Base-by-base conservation (phyloP, 169 alveolate genomes). In the Theileria equi region DNA sequence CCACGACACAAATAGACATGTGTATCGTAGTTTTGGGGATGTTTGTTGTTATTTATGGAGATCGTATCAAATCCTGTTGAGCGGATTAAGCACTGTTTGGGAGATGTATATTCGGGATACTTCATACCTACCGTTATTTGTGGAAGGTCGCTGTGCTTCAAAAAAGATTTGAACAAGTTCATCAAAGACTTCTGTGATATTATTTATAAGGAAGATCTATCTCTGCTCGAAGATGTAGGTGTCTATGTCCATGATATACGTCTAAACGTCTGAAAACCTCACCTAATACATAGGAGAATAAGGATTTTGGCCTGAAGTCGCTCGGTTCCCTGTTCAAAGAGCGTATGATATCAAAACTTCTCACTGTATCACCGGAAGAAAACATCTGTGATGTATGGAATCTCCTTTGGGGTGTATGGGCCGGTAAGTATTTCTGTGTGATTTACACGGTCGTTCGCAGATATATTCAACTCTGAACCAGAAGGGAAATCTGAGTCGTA, bases 321-420 rank as follows among this genome's bases (percentile, higher is more conserved):
- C 1, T 72, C 13, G 83, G 83, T 10, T 16, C 13, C 40, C 16
- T 29, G n/a, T 72, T 61, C 36, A 41, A 38, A 5, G 43, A 29
- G 13, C 45, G 55, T 21, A 34, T 17, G 28, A 62, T 72, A n/a
- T 72, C 83, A 0, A 72, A 72, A 28, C 1, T 72, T 6, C 35
- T 72, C 43, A 43, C 40, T 1, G 66, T 35, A 29, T 62, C 76
- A 36, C 83, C 76, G 10, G 43, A 23, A 19, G 83, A 72, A 35
- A 40, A 47, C 34, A 35, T 52, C 17, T 13, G 41, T 25, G 77
- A 60, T 45, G 83, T 59, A 13, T 72, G 83, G 83, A 41, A 72
- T 47, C n/a, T 72, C 6, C 63, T 72, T 63, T 72, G 83, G 83
- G 83, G 83, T 16, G 68, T 63, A 7, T 72, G 76, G 83, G 61